Conservation (phyloP, 257 asterid species). For the Fraxinus anomala region DNA sequence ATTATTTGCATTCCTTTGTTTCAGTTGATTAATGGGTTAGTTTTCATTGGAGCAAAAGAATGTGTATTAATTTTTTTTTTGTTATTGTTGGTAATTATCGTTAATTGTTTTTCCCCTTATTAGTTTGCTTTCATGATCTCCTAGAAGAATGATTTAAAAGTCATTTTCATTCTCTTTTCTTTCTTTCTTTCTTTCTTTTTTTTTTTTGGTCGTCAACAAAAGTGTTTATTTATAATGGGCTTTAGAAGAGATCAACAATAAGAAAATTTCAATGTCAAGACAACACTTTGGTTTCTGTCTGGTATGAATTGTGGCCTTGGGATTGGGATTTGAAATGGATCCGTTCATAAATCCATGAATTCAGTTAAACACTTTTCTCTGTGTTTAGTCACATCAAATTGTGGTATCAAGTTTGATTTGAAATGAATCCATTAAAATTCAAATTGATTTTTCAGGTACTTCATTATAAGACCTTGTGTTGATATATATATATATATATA, state of each 20-base stretch:
- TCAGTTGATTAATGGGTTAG: neutral
- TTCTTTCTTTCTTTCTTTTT: neutral
- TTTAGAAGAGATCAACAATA: neutral
- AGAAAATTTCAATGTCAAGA: neutral
- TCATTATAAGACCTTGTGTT: neutral
- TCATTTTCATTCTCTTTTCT: neutral
- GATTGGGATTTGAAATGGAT: neutral
- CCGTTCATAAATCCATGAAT: neutral
- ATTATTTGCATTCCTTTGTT: neutral
- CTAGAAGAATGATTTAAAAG: neutral
- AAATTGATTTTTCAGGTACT: neutral
- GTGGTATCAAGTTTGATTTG: neutral
- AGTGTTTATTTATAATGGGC: neutral
- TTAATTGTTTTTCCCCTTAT: constrained; percentile 2
- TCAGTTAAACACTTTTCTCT: neutral
- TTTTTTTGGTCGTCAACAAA: neutral
- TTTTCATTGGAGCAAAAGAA: neutral
- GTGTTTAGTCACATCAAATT: neutral
- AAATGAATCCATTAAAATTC: neutral
- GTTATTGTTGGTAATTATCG: constrained; percentile 17
- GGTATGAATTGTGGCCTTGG: neutral
- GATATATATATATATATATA: no score
- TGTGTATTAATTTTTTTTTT: neutral
- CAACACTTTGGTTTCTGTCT: neutral
- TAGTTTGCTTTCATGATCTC: neutral